These are phyloP conservation scores for Phaeosphaeriaceae sp. DNA, from an alignment of 2,329 filamentous ascomycete species.

Conservation along the genomic window DNA sequence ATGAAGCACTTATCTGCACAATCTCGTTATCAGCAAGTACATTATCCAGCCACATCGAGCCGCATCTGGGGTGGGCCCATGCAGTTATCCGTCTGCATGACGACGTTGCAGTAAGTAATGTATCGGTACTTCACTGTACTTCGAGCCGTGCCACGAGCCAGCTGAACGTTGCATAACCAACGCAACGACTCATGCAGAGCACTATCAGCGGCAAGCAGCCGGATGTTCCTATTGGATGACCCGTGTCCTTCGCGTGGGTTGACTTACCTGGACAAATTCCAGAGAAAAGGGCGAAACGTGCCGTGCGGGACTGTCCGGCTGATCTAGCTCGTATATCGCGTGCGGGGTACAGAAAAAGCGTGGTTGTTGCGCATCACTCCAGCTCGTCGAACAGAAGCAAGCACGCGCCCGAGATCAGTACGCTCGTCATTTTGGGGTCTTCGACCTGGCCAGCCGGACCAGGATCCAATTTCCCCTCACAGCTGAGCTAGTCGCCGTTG, in stretches of 20 bases:
- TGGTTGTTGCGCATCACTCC: not conserved
- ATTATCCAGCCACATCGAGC: not conserved
- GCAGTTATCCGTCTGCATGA: not conserved
- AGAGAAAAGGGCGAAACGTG: slow-evolving; percentile 20
- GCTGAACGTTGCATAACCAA: slow-evolving; percentile 12
- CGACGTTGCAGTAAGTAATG: slow-evolving; percentile 4
- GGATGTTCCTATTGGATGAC: slow-evolving; percentile 14
- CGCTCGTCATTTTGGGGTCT: not conserved
- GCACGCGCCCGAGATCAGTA: not conserved
- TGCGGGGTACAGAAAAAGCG: slow-evolving; percentile 32
- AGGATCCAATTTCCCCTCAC: not conserved
- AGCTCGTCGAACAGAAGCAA: not conserved
- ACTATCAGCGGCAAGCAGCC: slow-evolving; percentile 24
- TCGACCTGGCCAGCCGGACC: not conserved
- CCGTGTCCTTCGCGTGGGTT: slow-evolving; percentile 4
- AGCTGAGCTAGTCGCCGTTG: not conserved
- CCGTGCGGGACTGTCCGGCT: slow-evolving; percentile 33
- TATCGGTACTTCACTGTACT: slow-evolving; percentile 17
- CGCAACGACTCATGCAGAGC: slow-evolving; percentile 14
- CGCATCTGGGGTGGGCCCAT: not conserved
- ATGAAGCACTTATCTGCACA: not conserved
- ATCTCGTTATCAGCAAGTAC: not conserved
- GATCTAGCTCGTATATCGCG: slow-evolving; percentile 23
- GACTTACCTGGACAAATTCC: slow-evolving; percentile 11
- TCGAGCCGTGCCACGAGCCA: not conserved